A percentile compares a stretch with the other conserved stretches of the same genome.
phyloP scores from a whole-genome alignment of 805 yeast genomes.

The Barnettozyma californica region DNA sequence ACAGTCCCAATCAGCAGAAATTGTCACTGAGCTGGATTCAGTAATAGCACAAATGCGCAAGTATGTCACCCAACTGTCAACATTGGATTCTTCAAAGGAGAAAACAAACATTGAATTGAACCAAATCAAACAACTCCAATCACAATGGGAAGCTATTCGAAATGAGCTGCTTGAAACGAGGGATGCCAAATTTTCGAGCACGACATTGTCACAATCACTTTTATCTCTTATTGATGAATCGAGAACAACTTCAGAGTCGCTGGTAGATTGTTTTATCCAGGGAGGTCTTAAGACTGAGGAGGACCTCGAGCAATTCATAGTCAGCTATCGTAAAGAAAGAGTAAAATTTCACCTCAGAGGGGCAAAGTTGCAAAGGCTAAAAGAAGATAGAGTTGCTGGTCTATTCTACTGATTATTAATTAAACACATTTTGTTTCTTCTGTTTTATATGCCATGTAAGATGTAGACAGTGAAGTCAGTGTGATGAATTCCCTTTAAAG shows the following conservation, averaged over 20 bases:
- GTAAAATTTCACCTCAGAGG: slow-evolving; percentile 38
- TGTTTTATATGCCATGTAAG: not conserved
- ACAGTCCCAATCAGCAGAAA: slow-evolving; percentile 20
- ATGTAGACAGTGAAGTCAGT: not conserved
- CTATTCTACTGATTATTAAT: slow-evolving; percentile 1
- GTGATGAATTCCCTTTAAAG: not conserved
- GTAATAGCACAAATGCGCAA: slow-evolving; percentile 23
- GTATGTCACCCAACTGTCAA: slow-evolving; percentile 24
- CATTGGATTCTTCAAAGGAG: slow-evolving; percentile 27
- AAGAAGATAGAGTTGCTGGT: slow-evolving; percentile 25
- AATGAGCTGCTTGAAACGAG: slow-evolving; percentile 29
- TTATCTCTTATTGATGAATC: slow-evolving; percentile 28
- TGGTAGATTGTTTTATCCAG: slow-evolving; percentile 29
- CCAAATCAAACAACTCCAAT: slow-evolving; percentile 8
- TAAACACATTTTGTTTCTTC: too few species aligned
- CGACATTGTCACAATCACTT: slow-evolving; percentile 29
- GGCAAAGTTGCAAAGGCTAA: slow-evolving; percentile 44
- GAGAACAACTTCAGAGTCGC: slow-evolving; percentile 28
- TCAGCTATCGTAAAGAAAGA: slow-evolving; percentile 36
- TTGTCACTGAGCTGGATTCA: slow-evolving; percentile 22
- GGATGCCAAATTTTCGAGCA: slow-evolving; percentile 31
- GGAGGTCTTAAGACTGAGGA: slow-evolving; percentile 24
- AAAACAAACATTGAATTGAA: slow-evolving; percentile 11
- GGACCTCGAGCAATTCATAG: slow-evolving; percentile 33
- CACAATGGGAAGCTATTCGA: slow-evolving; percentile 33